Percentiles rank a stretch among this genome's conserved stretches.
These are phyloP conservation scores for Tripidium arundinaceum DNA, from an alignment of 202 grass and related monocot species.

Conservation along the genomic window DNA sequence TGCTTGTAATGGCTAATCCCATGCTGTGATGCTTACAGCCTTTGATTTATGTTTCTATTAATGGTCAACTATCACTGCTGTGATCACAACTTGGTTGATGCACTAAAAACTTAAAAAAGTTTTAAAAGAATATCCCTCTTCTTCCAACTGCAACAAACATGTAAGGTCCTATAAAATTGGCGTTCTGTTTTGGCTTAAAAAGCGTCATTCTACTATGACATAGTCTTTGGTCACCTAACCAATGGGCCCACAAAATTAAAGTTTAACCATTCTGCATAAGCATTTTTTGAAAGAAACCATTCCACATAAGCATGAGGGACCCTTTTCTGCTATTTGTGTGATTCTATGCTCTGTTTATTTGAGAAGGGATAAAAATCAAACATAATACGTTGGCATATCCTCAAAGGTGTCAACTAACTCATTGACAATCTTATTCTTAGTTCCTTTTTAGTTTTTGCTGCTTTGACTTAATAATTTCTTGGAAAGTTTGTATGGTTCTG, in stretches of 20 bases:
- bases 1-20: neutral
- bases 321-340: neutral
- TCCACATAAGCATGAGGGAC: neutral
- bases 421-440: too few species aligned
- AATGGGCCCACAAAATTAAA: neutral
- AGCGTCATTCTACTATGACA: neutral
- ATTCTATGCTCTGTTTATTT: neutral
- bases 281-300: too few species aligned
- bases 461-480: too few species aligned
- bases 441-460: too few species aligned
- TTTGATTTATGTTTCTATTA: neutral
- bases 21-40: neutral
- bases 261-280: neutral
- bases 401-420: too few species aligned
- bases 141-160: neutral
- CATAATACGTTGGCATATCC: too few species aligned
- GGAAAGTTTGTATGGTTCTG: too few species aligned
- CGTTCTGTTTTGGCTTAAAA: neutral
- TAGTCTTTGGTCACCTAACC: neutral
- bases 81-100: neutral
- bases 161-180: neutral
- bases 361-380: neutral
- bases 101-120: neutral
- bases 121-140: neutral
- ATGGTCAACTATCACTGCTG: neutral